Evolutionary conservation across 495 filamentous ascomycete genomes (phyloP), one percentile per base, ranked within the genome.

Genomic region (Lasiosphaeris hirsuta): DNA sequence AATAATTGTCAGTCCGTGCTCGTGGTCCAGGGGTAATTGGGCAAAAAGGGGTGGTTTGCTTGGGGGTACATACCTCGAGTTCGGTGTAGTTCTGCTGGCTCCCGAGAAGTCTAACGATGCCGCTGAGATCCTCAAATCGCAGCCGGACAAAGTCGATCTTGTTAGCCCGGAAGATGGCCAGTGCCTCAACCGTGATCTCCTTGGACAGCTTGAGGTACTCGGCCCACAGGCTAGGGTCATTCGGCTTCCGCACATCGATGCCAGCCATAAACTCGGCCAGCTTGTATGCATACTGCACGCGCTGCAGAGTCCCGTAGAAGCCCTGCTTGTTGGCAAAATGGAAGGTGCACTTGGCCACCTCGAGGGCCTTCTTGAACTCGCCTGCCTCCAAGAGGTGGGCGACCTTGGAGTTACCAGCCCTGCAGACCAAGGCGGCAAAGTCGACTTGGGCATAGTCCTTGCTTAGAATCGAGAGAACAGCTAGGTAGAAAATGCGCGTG

Each of bases 31-130:
- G 41, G 48, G 38, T 38, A 15, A 35, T 35, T 36, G 9, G 4
- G 40, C n/a, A n/a, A 1, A 35, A 8, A 11, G 37, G 10, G 37
- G 48, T 10, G 37, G 37, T 36, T 36, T 7, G 56, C 33, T 8
- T 10, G 33, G 9, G 30, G 50, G 30, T 10, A 57, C 68, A 63
- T 77, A 80, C 78, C 71, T 86, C 83, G 1, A 87, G 77, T 47
- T 84, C 81, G 17, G 73, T 68, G 63, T 80, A 84, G 64, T 85
- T 80, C 56, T 82, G 75, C 63, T 85, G 78, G 53, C 80, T 77
- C 18, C 83, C 84, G 1, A 87, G 71, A 0, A 86, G 69, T 1
- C 76, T 76, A 47, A 83, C 74, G 1, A 86, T 74, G 10, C 80
- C 77, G 55, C 79, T 79, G 2, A 86, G 66, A 43, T 84, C 78